A percentile compares a stretch with the other conserved stretches of the same genome.
phyloP scores from a whole-genome alignment of 352 stramenopile species.

The Peronospora farinosa region DNA sequence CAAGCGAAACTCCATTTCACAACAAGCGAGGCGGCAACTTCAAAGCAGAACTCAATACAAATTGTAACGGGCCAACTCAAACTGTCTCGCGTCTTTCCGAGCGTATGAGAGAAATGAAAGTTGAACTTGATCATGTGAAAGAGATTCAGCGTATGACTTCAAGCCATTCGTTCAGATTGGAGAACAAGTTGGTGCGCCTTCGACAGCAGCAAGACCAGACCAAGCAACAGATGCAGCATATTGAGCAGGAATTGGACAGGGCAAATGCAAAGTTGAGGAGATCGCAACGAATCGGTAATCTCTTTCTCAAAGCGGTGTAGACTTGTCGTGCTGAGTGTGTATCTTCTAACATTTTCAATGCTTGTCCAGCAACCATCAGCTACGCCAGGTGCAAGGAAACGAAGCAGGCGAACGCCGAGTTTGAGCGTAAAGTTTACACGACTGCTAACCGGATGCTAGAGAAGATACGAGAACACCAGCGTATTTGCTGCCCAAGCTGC shows the following conservation, averaged over 20 bases:
- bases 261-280: constrained; percentile 21
- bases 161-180: constrained; percentile 31
- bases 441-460: constrained; percentile 14
- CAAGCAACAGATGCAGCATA: constrained; percentile 12
- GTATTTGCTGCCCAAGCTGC: constrained; percentile 13
- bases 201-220: constrained; percentile 27
- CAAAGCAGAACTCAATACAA: background rate
- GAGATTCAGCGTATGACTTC: constrained; percentile 28
- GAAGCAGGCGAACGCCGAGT: constrained; percentile 6
- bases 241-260: constrained; percentile 23
- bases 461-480: constrained; percentile 8
- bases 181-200: constrained; percentile 21
- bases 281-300: constrained; percentile 36
- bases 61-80: background rate
- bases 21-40: background rate
- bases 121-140: constrained; percentile 15
- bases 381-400: constrained; percentile 13
- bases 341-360: constrained; percentile 13
- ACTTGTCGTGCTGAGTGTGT: background rate
- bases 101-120: constrained; percentile 20
- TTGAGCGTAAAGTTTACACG: constrained; percentile 6
- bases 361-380: constrained; percentile 17
- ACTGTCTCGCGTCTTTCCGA: constrained; percentile 11
- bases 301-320: constrained; percentile 1
- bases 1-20: background rate